Percentiles rank a stretch among this genome's conserved stretches.
phyloP scores from a whole-genome alignment of 202 grass and related monocot genomes.

The Schoenoplectus tabernaemontani region DNA sequence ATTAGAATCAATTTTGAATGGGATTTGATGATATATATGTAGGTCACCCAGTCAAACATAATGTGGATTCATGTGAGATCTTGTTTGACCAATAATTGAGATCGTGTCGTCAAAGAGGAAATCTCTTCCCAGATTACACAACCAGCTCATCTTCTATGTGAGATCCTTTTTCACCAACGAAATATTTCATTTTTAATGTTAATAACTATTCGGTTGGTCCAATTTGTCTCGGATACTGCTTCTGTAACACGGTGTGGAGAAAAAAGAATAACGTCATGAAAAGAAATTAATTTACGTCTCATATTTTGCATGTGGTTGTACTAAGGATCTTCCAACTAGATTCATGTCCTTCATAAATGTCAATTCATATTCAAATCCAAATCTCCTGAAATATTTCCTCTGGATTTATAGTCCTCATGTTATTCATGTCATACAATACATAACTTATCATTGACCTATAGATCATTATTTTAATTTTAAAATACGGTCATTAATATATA shows the following conservation, averaged over 20 bases:
- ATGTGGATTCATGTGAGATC: background rate
- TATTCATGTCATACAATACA: no score
- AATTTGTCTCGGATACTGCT: background rate
- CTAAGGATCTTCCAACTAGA: background rate
- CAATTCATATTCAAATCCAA: background rate
- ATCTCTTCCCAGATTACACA: background rate
- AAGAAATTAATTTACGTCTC: background rate
- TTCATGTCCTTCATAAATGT: background rate
- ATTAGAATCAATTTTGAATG: background rate
- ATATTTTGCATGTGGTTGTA: background rate
- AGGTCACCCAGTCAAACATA: background rate
- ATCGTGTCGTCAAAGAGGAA: background rate
- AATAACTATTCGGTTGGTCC: background rate
- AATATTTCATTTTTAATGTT: background rate
- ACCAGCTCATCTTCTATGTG: background rate
- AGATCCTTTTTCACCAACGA: background rate
- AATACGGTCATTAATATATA: no score
- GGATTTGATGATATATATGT: background rate
- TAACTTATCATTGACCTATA: no score
- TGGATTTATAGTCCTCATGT: background rate
- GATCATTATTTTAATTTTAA: no score
- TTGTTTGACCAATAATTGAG: conserved; percentile 1
- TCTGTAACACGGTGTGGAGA: background rate
- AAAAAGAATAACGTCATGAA: background rate
- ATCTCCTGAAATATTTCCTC: background rate